phyloP scores from a whole-genome alignment of 352 stramenopile species.

The Globisporangium nagaii region DNA sequence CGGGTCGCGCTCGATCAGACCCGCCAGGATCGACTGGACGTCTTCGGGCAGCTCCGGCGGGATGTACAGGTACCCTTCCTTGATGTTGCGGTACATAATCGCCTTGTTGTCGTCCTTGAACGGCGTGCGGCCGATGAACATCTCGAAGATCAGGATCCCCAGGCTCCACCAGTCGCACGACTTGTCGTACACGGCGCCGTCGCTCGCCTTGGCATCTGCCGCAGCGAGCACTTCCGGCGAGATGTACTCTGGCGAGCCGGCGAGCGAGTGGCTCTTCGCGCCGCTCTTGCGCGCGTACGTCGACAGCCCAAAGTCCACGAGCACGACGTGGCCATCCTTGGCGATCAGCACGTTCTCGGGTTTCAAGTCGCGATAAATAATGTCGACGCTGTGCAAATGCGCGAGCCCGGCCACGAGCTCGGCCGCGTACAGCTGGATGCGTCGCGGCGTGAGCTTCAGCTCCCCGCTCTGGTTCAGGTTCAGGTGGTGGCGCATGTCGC shows the following conservation, averaged over 20 bases:
- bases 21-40: slow-evolving; percentile 65
- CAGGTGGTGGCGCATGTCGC: slow-evolving; percentile 89
- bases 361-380: slow-evolving; percentile 88
- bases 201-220: slow-evolving; percentile 33
- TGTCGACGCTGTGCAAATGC: slow-evolving; percentile 87
- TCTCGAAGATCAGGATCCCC: slow-evolving; percentile 89
- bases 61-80: slow-evolving; percentile 77
- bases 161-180: slow-evolving; percentile 90
- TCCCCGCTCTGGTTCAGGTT: slow-evolving; percentile 64
- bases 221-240: slow-evolving; percentile 86
- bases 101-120: slow-evolving; percentile 90
- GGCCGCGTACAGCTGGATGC: slow-evolving; percentile 83
- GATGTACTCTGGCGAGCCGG: slow-evolving; percentile 89
- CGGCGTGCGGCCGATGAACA: slow-evolving; percentile 87
- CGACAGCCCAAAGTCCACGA: slow-evolving; percentile 90
- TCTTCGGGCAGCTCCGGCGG: slow-evolving; percentile 65
- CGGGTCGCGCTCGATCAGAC: slow-evolving; percentile 74
- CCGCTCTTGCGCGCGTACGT: slow-evolving; percentile 59
- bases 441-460: slow-evolving; percentile 54
- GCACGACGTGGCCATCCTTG: slow-evolving; percentile 84
- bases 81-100: slow-evolving; percentile 91
- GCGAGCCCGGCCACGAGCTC: slow-evolving; percentile 77
- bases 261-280: slow-evolving; percentile 66
- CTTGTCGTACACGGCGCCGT: slow-evolving; percentile 58
- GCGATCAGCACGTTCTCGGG: slow-evolving; percentile 86